These are phyloP conservation scores for Agapanthus africanus DNA, from an alignment of 106 monocot species.

Conservation along the genomic window DNA sequence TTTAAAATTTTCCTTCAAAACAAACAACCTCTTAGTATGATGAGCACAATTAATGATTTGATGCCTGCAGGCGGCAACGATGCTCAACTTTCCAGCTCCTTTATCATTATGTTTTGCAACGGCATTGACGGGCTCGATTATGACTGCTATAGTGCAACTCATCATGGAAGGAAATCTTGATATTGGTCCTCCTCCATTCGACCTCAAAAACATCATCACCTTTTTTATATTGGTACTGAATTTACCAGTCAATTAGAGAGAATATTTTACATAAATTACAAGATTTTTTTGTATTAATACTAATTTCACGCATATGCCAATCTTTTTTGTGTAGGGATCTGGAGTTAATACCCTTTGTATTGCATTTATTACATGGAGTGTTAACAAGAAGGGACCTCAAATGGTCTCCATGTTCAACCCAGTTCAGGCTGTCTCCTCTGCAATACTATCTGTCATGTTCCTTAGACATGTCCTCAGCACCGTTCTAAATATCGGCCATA, in stretches of 20 bases:
- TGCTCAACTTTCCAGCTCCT: slow-evolving; percentile 45
- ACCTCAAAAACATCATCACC: no score
- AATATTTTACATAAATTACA: no score
- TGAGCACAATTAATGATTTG: no score
- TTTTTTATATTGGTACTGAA: no score
- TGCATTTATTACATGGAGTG: slow-evolving; percentile 27
- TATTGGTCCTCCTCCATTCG: slow-evolving; percentile 17
- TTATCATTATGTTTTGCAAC: slow-evolving; percentile 24
- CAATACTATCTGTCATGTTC: slow-evolving; percentile 29
- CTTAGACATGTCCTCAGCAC: slow-evolving; percentile 19
- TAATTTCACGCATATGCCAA: no score
- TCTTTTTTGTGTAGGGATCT: slow-evolving; percentile 32
- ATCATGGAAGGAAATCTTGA: slow-evolving; percentile 27
- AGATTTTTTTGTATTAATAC: no score
- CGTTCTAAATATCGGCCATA: no score
- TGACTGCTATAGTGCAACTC: slow-evolving; percentile 25
- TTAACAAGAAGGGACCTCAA: slow-evolving; percentile 41
- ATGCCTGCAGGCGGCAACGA: slow-evolving; percentile 38
- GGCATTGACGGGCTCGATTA: slow-evolving; percentile 18
- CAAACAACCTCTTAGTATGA: no score
- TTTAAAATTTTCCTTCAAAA: no score
- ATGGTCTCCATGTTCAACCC: slow-evolving; percentile 44
- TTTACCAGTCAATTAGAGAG: no score
- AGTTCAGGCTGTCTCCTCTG: slow-evolving; percentile 29
- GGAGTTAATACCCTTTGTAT: slow-evolving; percentile 7